A percentile compares a stretch with the other conserved stretches of the same genome.
Conservation (phyloP, 352 stramenopile species). For the Globisporangium heterothallicum region DNA sequence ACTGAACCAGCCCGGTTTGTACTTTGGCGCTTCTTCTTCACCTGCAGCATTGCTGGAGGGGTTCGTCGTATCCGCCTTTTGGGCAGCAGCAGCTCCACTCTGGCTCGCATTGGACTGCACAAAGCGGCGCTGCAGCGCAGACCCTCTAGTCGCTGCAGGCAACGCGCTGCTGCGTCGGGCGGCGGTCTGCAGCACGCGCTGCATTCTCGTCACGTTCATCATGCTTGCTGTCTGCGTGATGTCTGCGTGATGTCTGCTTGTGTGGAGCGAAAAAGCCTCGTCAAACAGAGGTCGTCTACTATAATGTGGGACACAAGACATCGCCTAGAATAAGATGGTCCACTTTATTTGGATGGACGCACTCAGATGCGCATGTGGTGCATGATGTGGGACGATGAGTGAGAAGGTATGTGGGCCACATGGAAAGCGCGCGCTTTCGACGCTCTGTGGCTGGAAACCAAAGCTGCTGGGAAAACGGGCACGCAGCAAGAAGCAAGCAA, state of each 20-base stretch:
- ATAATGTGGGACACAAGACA: neutral
- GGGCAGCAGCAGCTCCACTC: neutral
- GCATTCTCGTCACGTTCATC: constrained; percentile 7
- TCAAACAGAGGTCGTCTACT: too few relatives aligned
- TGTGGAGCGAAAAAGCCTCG: too few relatives aligned
- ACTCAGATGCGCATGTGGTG: too few relatives aligned
- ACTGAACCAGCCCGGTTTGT: constrained; percentile 83
- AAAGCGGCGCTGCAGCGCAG: constrained; percentile 9
- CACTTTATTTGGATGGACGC: constrained; percentile 1
- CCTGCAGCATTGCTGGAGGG: neutral
- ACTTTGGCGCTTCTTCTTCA: constrained; percentile 57
- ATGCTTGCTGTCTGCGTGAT: too few relatives aligned
- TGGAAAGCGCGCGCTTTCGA: neutral
- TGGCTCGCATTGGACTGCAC: constrained; percentile 1
- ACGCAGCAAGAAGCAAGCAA: neutral
- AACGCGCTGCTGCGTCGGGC: neutral
- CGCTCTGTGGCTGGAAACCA: neutral
- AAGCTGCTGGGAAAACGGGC: too few relatives aligned
- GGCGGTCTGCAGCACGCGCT: neutral
- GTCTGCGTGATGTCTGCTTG: too few relatives aligned
- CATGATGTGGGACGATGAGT: too few relatives aligned
- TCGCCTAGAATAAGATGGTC: neutral
- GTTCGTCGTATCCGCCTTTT: constrained; percentile 2
- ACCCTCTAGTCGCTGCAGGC: neutral
- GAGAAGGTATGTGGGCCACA: neutral